A percentile compares a stretch with the other conserved stretches of the same genome.
These are phyloP conservation scores for Hyaloscypha bicolor DNA, from an alignment of 495 filamentous ascomycete genomes.

Conservation along the genomic window DNA sequence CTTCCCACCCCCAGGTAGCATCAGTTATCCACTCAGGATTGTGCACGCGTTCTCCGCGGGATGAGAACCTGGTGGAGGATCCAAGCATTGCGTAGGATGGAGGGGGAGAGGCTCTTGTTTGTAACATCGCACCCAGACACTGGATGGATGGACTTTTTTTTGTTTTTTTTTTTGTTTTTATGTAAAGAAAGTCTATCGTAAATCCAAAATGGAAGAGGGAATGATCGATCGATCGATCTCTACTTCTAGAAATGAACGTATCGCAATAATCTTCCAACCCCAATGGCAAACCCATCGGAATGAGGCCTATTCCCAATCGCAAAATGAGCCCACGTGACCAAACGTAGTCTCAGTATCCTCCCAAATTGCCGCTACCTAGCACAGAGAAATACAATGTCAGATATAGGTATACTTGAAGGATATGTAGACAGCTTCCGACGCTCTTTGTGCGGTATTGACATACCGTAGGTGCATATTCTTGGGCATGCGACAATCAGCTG, in stretches of 20 bases:
- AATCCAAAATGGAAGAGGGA: too few relatives aligned
- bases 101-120: neutral
- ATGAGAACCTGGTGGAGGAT: neutral
- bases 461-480: conserved; percentile 22
- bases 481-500: conserved; percentile 26
- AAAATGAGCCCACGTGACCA: too few relatives aligned
- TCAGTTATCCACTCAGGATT: conserved; percentile 5
- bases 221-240: too few relatives aligned
- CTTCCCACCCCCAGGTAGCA: neutral
- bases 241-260: too few relatives aligned
- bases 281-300: too few relatives aligned
- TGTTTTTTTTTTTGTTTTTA: neutral
- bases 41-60: conserved; percentile 2
- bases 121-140: neutral
- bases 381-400: neutral
- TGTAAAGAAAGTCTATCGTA: too few relatives aligned
- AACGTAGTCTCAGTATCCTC: conserved; percentile 7
- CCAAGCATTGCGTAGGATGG: neutral
- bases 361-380: conserved; percentile 17
- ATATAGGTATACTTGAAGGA: neutral
- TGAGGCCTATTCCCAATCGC: too few relatives aligned
- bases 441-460: neutral
- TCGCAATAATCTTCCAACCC: too few relatives aligned
- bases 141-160: neutral
- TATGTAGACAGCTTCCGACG: neutral